Evolutionary conservation across 139 green algal genomes (phyloP).

Genomic region (Spirogloea muscicola): DNA sequence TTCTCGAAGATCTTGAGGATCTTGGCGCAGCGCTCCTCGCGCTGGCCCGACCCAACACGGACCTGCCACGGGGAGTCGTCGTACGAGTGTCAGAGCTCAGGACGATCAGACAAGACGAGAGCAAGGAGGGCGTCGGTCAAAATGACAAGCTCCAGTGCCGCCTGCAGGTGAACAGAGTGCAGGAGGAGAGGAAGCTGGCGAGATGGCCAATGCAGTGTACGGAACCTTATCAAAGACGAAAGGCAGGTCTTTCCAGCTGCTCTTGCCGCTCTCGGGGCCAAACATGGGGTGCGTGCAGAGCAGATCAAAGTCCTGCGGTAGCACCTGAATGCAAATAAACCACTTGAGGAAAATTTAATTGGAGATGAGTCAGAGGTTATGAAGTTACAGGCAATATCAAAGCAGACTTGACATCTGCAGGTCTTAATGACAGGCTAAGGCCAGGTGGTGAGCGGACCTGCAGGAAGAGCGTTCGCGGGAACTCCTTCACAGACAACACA

Average conservation of each 20-base stretch:
- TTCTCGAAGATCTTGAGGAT: conserved; percentile 47
- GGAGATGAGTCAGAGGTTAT: background rate
- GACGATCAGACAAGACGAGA: no score
- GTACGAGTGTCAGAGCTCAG: no score
- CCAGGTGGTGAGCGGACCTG: no score
- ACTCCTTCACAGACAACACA: conserved; percentile 96
- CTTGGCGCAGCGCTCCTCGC: conserved; percentile 13
- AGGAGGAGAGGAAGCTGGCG: no score
- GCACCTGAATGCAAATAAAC: conserved; percentile 12
- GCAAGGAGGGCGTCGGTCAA: no score
- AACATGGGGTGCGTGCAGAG: conserved; percentile 99
- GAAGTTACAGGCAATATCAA: no score
- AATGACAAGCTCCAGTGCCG: no score
- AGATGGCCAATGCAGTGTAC: no score
- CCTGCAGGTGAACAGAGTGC: no score
- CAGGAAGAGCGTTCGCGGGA: conserved; percentile 89
- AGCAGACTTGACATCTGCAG: no score
- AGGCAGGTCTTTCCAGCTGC: conserved; percentile 67
- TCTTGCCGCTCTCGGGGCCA: conserved; percentile 87
- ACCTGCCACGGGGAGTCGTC: no score
- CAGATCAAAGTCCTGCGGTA: conserved; percentile 81
- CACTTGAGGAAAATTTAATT: background rate
- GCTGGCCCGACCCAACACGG: conserved; percentile 43
- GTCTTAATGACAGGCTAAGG: no score
- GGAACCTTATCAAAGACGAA: conserved; percentile 92